Base-by-base conservation (phyloP, 257 asterid genomes). In the Solanum gracilifrons region DNA sequence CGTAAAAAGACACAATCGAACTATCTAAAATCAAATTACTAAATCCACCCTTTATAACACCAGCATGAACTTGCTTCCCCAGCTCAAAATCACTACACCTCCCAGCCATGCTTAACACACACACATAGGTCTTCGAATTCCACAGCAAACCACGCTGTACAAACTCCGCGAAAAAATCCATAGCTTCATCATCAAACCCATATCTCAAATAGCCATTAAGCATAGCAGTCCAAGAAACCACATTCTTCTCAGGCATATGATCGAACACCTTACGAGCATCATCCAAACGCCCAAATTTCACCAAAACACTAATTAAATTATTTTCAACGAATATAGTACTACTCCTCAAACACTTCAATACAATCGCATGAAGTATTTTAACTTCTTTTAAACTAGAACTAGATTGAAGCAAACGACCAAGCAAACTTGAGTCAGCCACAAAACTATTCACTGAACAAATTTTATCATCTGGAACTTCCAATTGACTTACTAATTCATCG, bases 221-320 rank as follows among this genome's bases (percentile, higher is more conserved):
- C 98, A 96, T 92, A 69, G 98, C 98, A 55, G 98, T 96, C 99
- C 99, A 96, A 48, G 99, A 95, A 86, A 96, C 95, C 55, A 96
- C 95, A 77, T 90, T 94, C 89, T 92, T 93, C 74, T 92, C 95
- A 43, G 31, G 86, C 99, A 96, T 96, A 62, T 88, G 46, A 90
- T 96, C 97, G 85, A 96, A 96, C 92, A 96, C 95, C 85, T 86
- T 84, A 23, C 97, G 94, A 36, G 98, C 98, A 4, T 89, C 93
- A 76, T 74, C 87, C 92, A 96, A 87, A 89, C 90, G 90, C 79
- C 94, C 96, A 51, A 83, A 89, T 74, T 90, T 93, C 11, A 90
- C 90, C 87, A 95, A 95, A 79, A 82, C 85, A 48, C 94, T 90
- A 15, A 94, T 91, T 91, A 96, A 87, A 90, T 95, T 96, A 91